These are phyloP conservation scores for Cryptosporidium bovis DNA, from an alignment of 169 alveolate species.

Conservation along the genomic window DNA sequence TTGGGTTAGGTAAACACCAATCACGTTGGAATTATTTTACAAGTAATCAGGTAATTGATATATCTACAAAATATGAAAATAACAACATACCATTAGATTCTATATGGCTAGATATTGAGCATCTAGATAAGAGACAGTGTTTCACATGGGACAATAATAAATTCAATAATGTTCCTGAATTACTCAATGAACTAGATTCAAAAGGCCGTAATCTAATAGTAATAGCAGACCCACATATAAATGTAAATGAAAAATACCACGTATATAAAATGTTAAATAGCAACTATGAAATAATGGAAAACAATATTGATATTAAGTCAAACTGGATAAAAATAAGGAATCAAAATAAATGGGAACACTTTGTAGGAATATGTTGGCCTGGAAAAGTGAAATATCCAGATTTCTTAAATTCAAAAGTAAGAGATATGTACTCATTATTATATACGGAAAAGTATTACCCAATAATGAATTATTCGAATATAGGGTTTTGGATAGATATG, in stretches of 20 bases:
- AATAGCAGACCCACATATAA: conserved; percentile 91
- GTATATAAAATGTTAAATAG: conserved; percentile 73
- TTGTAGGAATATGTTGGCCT: conserved; percentile 79
- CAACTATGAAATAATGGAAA: not conserved
- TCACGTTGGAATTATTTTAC: conserved; percentile 87
- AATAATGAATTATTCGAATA: conserved; percentile 47
- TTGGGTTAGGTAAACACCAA: conserved; percentile 90
- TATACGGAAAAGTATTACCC: conserved; percentile 43
- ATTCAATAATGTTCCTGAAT: conserved; percentile 81
- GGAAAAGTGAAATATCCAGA: conserved; percentile 78
- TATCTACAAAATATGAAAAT: conserved; percentile 75
- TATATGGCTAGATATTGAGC: conserved; percentile 93
- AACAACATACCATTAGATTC: conserved; percentile 87
- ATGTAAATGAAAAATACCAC: conserved; percentile 79
- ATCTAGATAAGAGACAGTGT: conserved; percentile 87
- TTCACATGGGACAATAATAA: conserved; percentile 85
- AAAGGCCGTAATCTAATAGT: conserved; percentile 83
- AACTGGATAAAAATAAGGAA: conserved; percentile 36
- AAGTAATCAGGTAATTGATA: conserved; percentile 8
- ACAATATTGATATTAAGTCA: conserved; percentile 1
- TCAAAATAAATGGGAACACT: conserved; percentile 48
- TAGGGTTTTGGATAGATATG: conserved; percentile 92
- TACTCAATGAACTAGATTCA: conserved; percentile 78
- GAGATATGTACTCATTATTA: conserved; percentile 49
- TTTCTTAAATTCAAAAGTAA: conserved; percentile 55